These are phyloP conservation scores for Colletotrichum sansevieriae DNA, from an alignment of 2,329 filamentous ascomycete species.

Conservation along the genomic window DNA sequence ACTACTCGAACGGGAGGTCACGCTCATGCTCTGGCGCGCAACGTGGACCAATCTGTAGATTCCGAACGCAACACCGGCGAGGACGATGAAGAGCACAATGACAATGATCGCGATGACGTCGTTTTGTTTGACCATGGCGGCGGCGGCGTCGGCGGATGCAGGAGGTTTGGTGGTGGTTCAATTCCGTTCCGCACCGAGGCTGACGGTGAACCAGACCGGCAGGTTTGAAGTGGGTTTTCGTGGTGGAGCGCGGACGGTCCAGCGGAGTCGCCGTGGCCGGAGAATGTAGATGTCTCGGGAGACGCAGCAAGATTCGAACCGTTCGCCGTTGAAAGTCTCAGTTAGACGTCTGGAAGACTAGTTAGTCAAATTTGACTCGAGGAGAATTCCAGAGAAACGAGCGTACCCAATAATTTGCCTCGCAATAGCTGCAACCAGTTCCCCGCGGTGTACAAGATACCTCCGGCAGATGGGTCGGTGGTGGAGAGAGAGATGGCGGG, in stretches of 20 bases:
- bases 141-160: slow-evolving; percentile 42
- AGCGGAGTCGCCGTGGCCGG: slow-evolving; percentile 29
- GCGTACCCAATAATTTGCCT: not conserved
- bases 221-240: not conserved
- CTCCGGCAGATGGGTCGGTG: not conserved
- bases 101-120: slow-evolving; percentile 77
- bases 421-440: not conserved
- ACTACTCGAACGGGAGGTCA: slow-evolving; percentile 50
- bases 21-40: slow-evolving; percentile 59
- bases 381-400: not conserved
- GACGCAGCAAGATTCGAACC: not conserved
- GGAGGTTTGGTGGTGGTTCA: not conserved
- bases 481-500: not conserved
- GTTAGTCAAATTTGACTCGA: slow-evolving; percentile 5
- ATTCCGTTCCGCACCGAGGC: slow-evolving; percentile 4
- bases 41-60: slow-evolving; percentile 72
- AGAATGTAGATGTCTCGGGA: slow-evolving; percentile 31
- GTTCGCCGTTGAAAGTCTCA: slow-evolving; percentile 4
- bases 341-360: not conserved
- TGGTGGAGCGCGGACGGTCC: not conserved
- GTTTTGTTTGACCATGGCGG: slow-evolving; percentile 72
- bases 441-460: slow-evolving; percentile 12
- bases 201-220: slow-evolving; percentile 12
- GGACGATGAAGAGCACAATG: slow-evolving; percentile 74
- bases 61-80: slow-evolving; percentile 72